Evolutionary conservation across 2,329 filamentous ascomycete species (phyloP).

Genomic region (Claviceps purpurea): DNA sequence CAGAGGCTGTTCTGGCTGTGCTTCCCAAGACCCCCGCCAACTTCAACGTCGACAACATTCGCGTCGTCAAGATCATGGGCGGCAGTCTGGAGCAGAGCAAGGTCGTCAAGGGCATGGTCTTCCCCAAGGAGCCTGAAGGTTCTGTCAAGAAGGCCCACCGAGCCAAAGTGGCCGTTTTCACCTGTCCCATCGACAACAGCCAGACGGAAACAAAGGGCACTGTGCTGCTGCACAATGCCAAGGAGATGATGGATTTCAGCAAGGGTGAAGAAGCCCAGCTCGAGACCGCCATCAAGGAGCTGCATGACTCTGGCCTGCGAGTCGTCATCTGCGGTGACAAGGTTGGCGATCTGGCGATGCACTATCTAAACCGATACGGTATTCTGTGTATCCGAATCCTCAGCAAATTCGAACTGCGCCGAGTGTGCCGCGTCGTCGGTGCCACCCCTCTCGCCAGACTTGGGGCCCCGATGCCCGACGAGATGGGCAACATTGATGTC

Average conservation of each 20-base stretch:
- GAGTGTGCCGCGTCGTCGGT: slow-evolving; percentile 89
- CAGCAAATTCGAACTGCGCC: slow-evolving; percentile 93
- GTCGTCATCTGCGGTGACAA: slow-evolving; percentile 86
- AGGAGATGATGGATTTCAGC: slow-evolving; percentile 98
- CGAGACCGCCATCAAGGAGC: slow-evolving; percentile 83
- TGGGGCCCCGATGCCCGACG: slow-evolving; percentile 97
- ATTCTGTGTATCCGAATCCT: slow-evolving; percentile 95
- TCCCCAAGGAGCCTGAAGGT: slow-evolving; percentile 88
- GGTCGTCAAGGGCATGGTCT: slow-evolving; percentile 97
- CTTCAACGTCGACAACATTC: slow-evolving; percentile 98
- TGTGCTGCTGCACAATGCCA: slow-evolving; percentile 87
- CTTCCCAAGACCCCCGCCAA: slow-evolving; percentile 89
- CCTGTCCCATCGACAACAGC: slow-evolving; percentile 86
- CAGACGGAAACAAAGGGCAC: slow-evolving; percentile 99
- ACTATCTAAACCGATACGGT: slow-evolving; percentile 95
- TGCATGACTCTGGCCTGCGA: slow-evolving; percentile 83
- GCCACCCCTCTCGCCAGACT: slow-evolving; percentile 92
- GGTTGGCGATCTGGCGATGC: slow-evolving; percentile 89
- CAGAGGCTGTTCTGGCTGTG: slow-evolving; percentile 73
- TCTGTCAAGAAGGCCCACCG: slow-evolving; percentile 78
- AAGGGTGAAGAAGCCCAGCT: slow-evolving; percentile 92
- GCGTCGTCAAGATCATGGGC: slow-evolving; percentile 99
- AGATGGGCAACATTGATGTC: slow-evolving; percentile 90
- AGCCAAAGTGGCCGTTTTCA: slow-evolving; percentile 94
- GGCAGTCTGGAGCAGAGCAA: slow-evolving; percentile 86